Evolutionary conservation across 164 flowering plant genomes (phyloP), one percentile per base, ranked within the genome.

Genomic region (Echeveria elegans): DNA sequence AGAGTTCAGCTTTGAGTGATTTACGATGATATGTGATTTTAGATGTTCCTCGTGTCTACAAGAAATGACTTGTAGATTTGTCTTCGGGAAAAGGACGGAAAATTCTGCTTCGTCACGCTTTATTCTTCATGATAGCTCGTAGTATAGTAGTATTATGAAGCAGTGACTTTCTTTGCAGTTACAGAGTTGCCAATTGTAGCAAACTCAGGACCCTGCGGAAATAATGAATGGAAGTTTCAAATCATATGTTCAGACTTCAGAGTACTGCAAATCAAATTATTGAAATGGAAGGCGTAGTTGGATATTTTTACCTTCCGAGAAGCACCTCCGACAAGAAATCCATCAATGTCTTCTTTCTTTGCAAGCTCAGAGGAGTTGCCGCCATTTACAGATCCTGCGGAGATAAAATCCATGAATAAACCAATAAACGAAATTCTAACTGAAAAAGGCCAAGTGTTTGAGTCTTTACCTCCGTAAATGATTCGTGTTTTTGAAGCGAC

Each of bases 301-400:
- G 0, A 34, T n/a, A 7, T 6, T 50, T 4, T n/a, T 5, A 94
- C 97, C 93, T 94, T 94, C 59, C 91, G 77, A 48, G 98, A 91
- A 71, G 99, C 99, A 75, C 99, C 99, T 23, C 99, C 99, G 59
- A 94, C 97, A 63, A 94, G 97, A 78, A 94, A 94, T 14, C 97
- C 99, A 76, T 94, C 99, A 74, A 94, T 91, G 72, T 94, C 97
- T 75, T 89, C 96, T 77, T 94, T 68, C 72, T 91, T 91, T 32
- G 99, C 97, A 68, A 94, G 97, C 77, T 94, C 99, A 21, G 90
- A 85, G 70, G 84, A 86, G 71, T 91, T 94, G 81, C 85, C 72
- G 66, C 97, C 97, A 71, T 94, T 94, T 26, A 88, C 99, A 34
- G 97, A 94, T 26, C 99, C 97, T 94, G 80, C 24, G 69, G n/a